Evolutionary conservation across 1,284 basidiomycete genomes (phyloP).

Genomic region (Puccinia novopanici): DNA sequence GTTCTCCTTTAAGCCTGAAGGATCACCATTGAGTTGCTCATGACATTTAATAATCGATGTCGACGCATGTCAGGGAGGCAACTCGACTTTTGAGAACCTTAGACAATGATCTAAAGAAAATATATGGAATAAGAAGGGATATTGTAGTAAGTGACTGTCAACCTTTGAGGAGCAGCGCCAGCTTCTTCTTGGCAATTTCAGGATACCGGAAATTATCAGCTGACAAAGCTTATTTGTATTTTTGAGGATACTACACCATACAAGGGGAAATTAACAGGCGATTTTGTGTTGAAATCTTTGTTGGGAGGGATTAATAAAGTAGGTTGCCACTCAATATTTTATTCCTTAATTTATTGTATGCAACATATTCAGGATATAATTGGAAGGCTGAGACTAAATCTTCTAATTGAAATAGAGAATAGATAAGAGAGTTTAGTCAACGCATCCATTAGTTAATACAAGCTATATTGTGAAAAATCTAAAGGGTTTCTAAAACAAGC

Average conservation of each 20-base stretch:
- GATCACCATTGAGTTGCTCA: neutral
- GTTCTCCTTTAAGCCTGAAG: neutral
- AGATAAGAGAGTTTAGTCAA: neutral
- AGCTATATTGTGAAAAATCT: no score
- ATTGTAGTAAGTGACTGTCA: conserved; percentile 34
- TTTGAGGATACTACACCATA: conserved; percentile 41
- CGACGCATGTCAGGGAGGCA: neutral
- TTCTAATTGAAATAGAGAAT: neutral
- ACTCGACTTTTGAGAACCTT: conserved; percentile 25
- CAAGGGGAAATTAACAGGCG: conserved; percentile 29
- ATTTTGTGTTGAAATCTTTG: conserved; percentile 33
- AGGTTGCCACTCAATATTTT: neutral
- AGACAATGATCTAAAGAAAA: conserved; percentile 36
- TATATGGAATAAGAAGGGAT: conserved; percentile 22
- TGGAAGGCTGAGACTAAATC: neutral
- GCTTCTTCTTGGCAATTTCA: neutral
- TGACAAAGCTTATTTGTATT: neutral
- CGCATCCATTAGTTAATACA: no score
- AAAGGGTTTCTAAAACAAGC: no score
- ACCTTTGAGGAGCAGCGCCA: neutral
- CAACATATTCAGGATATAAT: neutral
- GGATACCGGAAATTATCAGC: neutral
- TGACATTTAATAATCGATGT: neutral
- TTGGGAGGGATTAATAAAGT: conserved; percentile 44
- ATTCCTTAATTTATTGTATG: no score